These are phyloP conservation scores for Aspergillus pseudonomiae DNA, from an alignment of 2,329 filamentous ascomycete species.

Conservation along the genomic window DNA sequence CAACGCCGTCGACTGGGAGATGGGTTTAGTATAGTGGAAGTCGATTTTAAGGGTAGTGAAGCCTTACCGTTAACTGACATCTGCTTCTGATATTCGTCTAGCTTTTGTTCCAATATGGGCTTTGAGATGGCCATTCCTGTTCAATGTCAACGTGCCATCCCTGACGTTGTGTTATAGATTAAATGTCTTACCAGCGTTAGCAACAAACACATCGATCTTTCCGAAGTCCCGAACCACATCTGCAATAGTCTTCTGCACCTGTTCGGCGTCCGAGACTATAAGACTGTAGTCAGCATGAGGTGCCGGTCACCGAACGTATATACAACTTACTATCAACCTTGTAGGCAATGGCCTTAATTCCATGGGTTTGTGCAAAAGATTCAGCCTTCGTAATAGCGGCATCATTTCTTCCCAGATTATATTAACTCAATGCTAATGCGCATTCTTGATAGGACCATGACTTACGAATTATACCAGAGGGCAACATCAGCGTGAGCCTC, in stretches of 20 bases:
- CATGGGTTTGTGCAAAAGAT: slow-evolving; percentile 36
- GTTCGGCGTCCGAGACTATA: slow-evolving; percentile 47
- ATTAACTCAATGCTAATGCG: no score
- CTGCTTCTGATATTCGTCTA: slow-evolving; percentile 56
- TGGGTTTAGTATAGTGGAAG: no score
- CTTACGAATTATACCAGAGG: slow-evolving; percentile 44
- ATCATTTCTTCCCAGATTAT: slow-evolving; percentile 27
- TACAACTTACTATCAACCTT: slow-evolving; percentile 43
- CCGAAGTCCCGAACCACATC: slow-evolving; percentile 45
- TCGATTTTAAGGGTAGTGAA: no score
- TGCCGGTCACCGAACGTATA: neutral
- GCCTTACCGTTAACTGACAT: slow-evolving; percentile 57
- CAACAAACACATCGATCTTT: slow-evolving; percentile 48
- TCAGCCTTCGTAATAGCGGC: slow-evolving; percentile 42
- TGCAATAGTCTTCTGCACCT: slow-evolving; percentile 38
- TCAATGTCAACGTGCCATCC: slow-evolving; percentile 9
- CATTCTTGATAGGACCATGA: slow-evolving; percentile 6
- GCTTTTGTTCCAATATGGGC: slow-evolving; percentile 56
- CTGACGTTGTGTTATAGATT: neutral
- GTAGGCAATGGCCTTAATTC: slow-evolving; percentile 46
- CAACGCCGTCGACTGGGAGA: slow-evolving; percentile 50
- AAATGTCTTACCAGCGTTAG: slow-evolving; percentile 43
- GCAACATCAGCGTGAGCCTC: slow-evolving; percentile 50
- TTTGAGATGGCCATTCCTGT: slow-evolving; percentile 56
- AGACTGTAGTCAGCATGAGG: neutral